These are phyloP conservation scores for Leccinum uliginosum DNA, from an alignment of 768 basidiomycete species.

Conservation along the genomic window DNA sequence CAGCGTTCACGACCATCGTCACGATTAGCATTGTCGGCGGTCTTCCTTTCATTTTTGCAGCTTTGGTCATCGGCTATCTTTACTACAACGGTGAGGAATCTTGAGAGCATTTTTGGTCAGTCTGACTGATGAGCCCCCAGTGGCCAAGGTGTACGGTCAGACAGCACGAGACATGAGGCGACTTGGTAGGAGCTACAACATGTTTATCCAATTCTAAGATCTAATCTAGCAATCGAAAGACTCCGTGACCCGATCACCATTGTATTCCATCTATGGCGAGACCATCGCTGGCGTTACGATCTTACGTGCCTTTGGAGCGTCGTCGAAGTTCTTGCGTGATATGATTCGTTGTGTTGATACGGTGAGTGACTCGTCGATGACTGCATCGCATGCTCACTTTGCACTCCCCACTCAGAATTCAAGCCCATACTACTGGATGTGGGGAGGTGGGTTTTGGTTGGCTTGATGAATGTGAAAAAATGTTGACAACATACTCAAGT, in stretches of 20 bases:
- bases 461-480: background rate
- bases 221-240: slow-evolving; percentile 24
- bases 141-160: slow-evolving; percentile 64
- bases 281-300: slow-evolving; percentile 50
- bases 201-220: background rate
- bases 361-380: slow-evolving; percentile 36
- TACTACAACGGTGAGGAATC: slow-evolving; percentile 64
- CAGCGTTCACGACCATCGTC: slow-evolving; percentile 63
- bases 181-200: slow-evolving; percentile 43
- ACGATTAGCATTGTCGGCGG: slow-evolving; percentile 81
- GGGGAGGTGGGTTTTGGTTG: slow-evolving; percentile 54
- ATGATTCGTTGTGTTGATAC: slow-evolving; percentile 83
- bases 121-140: slow-evolving; percentile 18
- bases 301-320: slow-evolving; percentile 83
- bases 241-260: slow-evolving; percentile 45
- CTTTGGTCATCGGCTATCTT: slow-evolving; percentile 48
- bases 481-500: slow-evolving; percentile 39
- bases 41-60: slow-evolving; percentile 62
- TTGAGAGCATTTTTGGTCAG: background rate
- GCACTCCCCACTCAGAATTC: slow-evolving; percentile 38
- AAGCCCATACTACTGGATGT: slow-evolving; percentile 88
- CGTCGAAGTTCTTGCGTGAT: slow-evolving; percentile 79
- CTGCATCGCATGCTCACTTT: background rate
- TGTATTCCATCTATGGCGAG: slow-evolving; percentile 45
- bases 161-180: slow-evolving; percentile 84